A percentile compares a stretch with the other conserved stretches of the same genome.
Evolutionary conservation across 345 rosid genomes (phyloP).

Genomic region (Lenwebbia sp.): DNA sequence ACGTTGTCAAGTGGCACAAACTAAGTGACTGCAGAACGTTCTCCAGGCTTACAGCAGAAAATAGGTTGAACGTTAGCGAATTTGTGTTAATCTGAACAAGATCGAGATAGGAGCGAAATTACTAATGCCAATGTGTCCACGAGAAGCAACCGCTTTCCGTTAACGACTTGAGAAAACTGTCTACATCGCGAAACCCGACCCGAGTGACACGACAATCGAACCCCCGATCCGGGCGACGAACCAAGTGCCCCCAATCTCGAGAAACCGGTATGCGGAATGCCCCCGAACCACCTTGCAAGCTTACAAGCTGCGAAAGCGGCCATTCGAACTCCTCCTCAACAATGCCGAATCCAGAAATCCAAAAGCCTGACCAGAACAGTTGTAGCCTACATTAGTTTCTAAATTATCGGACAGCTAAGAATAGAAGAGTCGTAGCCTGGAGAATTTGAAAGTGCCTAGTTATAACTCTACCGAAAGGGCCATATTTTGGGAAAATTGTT

Average conservation of each 20-base stretch:
- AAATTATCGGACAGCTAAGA: neutral
- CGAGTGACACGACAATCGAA: slow-evolving; percentile 4
- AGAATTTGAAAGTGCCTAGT: neutral
- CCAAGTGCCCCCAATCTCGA: slow-evolving; percentile 20
- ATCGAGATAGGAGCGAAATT: neutral
- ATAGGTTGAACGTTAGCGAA: neutral
- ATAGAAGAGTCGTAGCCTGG: neutral
- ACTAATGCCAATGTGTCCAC: slow-evolving; percentile 88
- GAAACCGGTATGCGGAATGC: neutral
- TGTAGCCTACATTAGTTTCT: neutral
- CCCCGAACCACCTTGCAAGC: neutral
- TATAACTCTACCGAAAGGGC: neutral
- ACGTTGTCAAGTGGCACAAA: neutral
- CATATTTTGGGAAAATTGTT: neutral
- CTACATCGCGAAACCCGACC: slow-evolving; percentile 10
- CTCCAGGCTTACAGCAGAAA: neutral
- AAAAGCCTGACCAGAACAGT: neutral
- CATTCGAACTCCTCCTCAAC: neutral
- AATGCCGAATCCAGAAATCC: neutral
- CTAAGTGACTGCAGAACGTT: neutral
- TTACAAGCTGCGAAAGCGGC: neutral
- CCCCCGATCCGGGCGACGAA: neutral
- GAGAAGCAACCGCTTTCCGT: slow-evolving; percentile 60
- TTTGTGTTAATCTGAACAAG: neutral
- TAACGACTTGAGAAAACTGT: slow-evolving; percentile 48